These are phyloP conservation scores for Morella rubra DNA, from an alignment of 306 rosid genomes.

Conservation along the genomic window DNA sequence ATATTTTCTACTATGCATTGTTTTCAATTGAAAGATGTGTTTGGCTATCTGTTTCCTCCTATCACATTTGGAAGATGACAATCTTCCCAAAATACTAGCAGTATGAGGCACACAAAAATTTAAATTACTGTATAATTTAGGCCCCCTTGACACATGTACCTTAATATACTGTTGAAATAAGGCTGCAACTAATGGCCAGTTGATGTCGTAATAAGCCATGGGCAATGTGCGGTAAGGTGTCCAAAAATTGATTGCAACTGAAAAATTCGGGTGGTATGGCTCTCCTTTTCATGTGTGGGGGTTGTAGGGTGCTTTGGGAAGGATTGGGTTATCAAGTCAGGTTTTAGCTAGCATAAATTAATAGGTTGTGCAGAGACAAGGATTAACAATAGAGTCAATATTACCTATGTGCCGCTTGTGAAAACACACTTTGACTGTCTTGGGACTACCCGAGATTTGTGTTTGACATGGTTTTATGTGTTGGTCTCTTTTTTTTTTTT, in stretches of 20 bases:
- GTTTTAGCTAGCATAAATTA: neutral
- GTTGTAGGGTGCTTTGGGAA: neutral
- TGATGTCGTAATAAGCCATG: neutral
- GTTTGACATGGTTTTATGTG: too few relatives aligned
- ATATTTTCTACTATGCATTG: slow-evolving; percentile 19
- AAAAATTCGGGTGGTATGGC: neutral
- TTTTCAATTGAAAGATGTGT: neutral
- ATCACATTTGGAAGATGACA: too few relatives aligned
- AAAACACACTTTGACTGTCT: neutral
- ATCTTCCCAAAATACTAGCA: too few relatives aligned
- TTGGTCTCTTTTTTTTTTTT: too few relatives aligned
- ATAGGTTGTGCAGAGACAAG: neutral
- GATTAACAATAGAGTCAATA: too few relatives aligned
- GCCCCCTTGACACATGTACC: neutral
- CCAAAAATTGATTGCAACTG: neutral
- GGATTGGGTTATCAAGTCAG: neutral
- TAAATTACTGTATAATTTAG: neutral
- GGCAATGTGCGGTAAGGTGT: neutral
- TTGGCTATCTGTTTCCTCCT: neutral
- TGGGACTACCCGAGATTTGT: neutral
- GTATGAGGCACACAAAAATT: neutral
- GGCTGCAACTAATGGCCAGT: neutral
- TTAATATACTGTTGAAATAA: neutral
- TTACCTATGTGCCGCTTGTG: neutral
- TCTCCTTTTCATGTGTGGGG: neutral